Evolutionary conservation across 2,329 filamentous ascomycete species (phyloP), one percentile per base, ranked within the genome.

Genomic region (Orbilia quercus): DNA sequence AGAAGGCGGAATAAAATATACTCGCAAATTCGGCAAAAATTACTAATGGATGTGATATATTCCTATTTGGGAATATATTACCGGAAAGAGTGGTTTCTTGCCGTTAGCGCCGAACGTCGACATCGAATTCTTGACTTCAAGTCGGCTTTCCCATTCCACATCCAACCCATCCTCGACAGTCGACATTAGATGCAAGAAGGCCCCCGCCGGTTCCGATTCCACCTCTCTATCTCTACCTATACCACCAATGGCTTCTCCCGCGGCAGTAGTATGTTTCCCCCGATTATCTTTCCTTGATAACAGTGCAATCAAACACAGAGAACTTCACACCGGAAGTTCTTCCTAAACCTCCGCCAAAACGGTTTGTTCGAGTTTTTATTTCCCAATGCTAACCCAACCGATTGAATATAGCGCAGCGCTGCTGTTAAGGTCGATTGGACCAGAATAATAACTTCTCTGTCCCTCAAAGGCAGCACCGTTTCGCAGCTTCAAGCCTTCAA

Each of bases 381-480:
- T 12, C 7, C 18, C 7, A 23, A 23, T 47, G 42, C 53, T 66
- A 14, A 66, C 44, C 7, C 20, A 31, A 7, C 40, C 11, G 34
- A 9, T 23, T 44, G 28, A 2, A 12, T 28, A 82, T 83, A 98
- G 94, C 91, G 92, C 88, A 96, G 92, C 88, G 93, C 94, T 86
- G 93, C 94, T 84, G 88, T 96, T 84, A 99, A 98, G 89, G 88
- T 99, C 87, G 95, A 99, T 89, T 99, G 95, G 95, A 88, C 88
- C 85, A 95, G 96, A 85, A 88, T 99, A 81, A 90, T 90, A 84
- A 88, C 87, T 84, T 96, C 94, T 81, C 92, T 99, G 80, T 94
- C 94, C 82, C 92, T 99, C 83, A 91, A 91, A 83, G 95, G 95
- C 82, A 91, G 92, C 85, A 99, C 95, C 78, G 93, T 91, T 78